Base-by-base conservation (phyloP, 2,329 filamentous ascomycete genomes). In the Microascus cirrosus region DNA sequence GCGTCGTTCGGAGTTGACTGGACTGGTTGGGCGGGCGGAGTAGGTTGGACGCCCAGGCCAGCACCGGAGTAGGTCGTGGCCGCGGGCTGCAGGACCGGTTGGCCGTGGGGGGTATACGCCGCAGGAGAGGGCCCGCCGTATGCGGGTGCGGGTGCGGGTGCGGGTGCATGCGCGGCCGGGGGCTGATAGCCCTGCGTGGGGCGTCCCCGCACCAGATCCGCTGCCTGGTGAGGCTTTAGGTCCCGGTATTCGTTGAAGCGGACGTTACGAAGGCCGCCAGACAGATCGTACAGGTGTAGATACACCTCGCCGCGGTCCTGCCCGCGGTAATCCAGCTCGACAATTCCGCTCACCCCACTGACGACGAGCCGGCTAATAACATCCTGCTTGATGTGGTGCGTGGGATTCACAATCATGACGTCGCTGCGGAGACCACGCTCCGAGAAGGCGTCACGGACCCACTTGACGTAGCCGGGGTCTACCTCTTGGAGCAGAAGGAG, bases 401-500 rank as follows among this genome's bases (percentile, higher is more conserved):
- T 24, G 88, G 84, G 34, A 90, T 85, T 58, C 85, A 87, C 53
- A 96, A 88, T 87, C 72, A 96, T 85, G 22, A 91, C 85, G 65
- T 95, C 88, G 15, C 86, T 85, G 60, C 82, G 86, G 42, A 97
- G 75, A 2, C 85, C 84, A 58, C 86, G 84, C 36, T 81, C 78
- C 59, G 81, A 78, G 68, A 97, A 95, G 0, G 84, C 81, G 36
- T 81, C 80, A 67, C 96, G 88, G 12, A 95, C 86, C 81, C 89
- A 96, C 56, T 79, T 79, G 55, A 96, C 84, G 66, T 95, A 96
- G 59, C 90, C 86, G 60, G 87, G 79, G 60, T 86, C 83, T 13
- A 95, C 79, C 63, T 91, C 85, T 62, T 93, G 85, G 52, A 93
- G 77, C 5, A 95, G 81, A 32, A 96, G 82, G 34, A 97, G 83